A percentile compares a stretch with the other conserved stretches of the same genome.
These are phyloP conservation scores for Nigrograna mackinnonii DNA, from an alignment of 2,329 filamentous ascomycete genomes.

Conservation along the genomic window DNA sequence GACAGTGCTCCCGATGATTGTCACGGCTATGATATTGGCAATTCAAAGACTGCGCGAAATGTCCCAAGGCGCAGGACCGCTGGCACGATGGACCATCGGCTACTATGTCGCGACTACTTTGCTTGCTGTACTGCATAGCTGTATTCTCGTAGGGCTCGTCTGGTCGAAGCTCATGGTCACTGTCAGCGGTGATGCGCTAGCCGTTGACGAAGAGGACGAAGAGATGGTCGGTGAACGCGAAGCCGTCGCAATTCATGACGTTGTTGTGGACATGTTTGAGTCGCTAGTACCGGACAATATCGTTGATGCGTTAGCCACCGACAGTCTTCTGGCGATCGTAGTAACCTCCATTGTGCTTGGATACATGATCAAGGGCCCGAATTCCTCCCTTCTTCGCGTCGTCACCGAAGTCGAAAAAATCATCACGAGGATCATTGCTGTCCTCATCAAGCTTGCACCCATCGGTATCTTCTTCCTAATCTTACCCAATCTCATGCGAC, in stretches of 20 bases:
- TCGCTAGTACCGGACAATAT: slow-evolving; percentile 56
- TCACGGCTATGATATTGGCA: slow-evolving; percentile 57
- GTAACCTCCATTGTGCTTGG: slow-evolving; percentile 52
- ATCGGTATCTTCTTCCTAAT: slow-evolving; percentile 60
- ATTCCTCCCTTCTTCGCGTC: slow-evolving; percentile 46
- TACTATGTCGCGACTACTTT: slow-evolving; percentile 57
- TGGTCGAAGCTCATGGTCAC: slow-evolving; percentile 52
- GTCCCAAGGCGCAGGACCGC: slow-evolving; percentile 45
- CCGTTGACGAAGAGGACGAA: slow-evolving; percentile 32
- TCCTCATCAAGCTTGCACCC: slow-evolving; percentile 54
- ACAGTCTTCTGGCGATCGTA: slow-evolving; percentile 53
- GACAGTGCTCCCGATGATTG: slow-evolving; percentile 55
- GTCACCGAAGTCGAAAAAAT: slow-evolving; percentile 54
- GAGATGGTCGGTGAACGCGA: slow-evolving; percentile 40
- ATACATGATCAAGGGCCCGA: slow-evolving; percentile 47
- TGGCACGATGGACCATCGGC: slow-evolving; percentile 54
- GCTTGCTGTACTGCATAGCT: slow-evolving; percentile 52
- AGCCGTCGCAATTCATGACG: slow-evolving; percentile 42
- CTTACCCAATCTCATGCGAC: slow-evolving; percentile 55
- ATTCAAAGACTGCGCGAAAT: slow-evolving; percentile 54
- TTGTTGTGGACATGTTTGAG: slow-evolving; percentile 54
- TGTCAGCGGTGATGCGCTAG: slow-evolving; percentile 39
- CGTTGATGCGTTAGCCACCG: slow-evolving; percentile 50
- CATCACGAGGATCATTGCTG: slow-evolving; percentile 51
- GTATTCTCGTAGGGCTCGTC: slow-evolving; percentile 51